phyloP scores from a whole-genome alignment of 2,329 filamentous ascomycete species.

The Fusarium zealandicum region DNA sequence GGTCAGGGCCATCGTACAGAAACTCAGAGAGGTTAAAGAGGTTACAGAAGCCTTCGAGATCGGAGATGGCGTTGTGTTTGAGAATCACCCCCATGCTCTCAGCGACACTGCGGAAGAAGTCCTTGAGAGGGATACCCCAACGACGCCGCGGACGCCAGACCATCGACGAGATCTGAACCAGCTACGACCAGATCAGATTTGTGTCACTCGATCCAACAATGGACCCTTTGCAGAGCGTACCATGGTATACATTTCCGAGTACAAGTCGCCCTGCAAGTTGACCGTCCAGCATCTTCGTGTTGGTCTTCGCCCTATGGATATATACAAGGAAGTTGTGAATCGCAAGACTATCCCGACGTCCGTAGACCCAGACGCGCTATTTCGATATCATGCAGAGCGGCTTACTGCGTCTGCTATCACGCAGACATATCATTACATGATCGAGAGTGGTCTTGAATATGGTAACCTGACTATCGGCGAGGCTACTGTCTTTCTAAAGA shows the following conservation, averaged over 20 bases:
- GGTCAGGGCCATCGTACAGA: slow-evolving; percentile 42
- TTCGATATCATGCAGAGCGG: slow-evolving; percentile 47
- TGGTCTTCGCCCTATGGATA: slow-evolving; percentile 52
- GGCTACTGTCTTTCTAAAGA: slow-evolving; percentile 6
- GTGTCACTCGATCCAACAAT: slow-evolving; percentile 20
- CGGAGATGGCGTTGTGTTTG: slow-evolving; percentile 43
- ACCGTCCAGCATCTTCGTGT: slow-evolving; percentile 50
- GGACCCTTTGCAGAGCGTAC: not conserved
- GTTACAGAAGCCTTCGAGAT: slow-evolving; percentile 36
- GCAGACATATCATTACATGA: slow-evolving; percentile 59
- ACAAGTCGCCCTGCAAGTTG: slow-evolving; percentile 58
- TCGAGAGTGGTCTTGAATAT: slow-evolving; percentile 53
- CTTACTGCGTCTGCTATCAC: slow-evolving; percentile 53
- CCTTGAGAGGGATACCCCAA: slow-evolving; percentile 24
- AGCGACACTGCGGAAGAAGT: slow-evolving; percentile 42
- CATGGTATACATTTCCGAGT: slow-evolving; percentile 50
- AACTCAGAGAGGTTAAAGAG: slow-evolving; percentile 36
- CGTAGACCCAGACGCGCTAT: slow-evolving; percentile 41
- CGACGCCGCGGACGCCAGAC: slow-evolving; percentile 31
- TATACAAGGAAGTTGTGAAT: slow-evolving; percentile 48
- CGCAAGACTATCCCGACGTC: slow-evolving; percentile 38
- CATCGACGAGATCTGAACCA: slow-evolving; percentile 14
- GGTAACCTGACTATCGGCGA: slow-evolving; percentile 44
- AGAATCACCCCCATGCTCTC: slow-evolving; percentile 42
- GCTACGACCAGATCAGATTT: slow-evolving; percentile 47